These are phyloP conservation scores for Globisporangium orthogonon DNA, from an alignment of 352 stramenopile genomes.

Conservation along the genomic window DNA sequence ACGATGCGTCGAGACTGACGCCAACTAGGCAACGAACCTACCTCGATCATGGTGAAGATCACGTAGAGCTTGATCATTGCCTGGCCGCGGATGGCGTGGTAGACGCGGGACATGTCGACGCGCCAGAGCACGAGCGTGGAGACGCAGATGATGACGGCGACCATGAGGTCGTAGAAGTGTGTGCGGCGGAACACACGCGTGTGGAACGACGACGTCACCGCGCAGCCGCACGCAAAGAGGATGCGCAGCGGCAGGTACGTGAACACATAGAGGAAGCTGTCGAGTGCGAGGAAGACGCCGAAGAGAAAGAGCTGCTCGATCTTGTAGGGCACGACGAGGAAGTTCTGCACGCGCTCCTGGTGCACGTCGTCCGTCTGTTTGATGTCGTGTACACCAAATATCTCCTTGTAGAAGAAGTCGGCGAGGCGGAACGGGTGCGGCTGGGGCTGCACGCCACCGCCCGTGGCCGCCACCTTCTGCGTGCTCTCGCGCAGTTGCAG, in stretches of 20 bases:
- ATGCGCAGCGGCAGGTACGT: conserved; percentile 94
- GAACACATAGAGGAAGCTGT: conserved; percentile 97
- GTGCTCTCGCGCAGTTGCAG: background rate
- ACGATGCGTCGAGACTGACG: no score
- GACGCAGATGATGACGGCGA: conserved; percentile 76
- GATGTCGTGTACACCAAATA: conserved; percentile 80
- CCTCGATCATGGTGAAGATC: conserved; percentile 97
- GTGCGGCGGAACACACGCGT: conserved; percentile 75
- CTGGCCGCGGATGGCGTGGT: conserved; percentile 97
- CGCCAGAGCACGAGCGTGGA: conserved; percentile 68
- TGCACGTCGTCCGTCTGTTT: conserved; percentile 67
- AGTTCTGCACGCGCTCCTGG: conserved; percentile 79
- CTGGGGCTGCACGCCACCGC: conserved; percentile 10
- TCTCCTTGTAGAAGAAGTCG: conserved; percentile 84
- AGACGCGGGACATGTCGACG: conserved; percentile 96
- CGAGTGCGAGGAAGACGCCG: conserved; percentile 92
- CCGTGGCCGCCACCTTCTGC: background rate
- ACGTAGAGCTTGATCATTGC: conserved; percentile 99
- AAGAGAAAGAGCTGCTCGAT: conserved; percentile 89
- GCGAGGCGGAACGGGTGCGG: conserved; percentile 53
- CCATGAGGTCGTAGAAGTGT: conserved; percentile 91
- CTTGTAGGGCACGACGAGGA: conserved; percentile 66
- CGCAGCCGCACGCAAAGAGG: conserved; percentile 69
- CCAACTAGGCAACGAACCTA: conserved; percentile 2
- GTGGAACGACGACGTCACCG: conserved; percentile 70